These are phyloP conservation scores for Erodium texanum DNA, from an alignment of 441 rosid species.

Conservation along the genomic window DNA sequence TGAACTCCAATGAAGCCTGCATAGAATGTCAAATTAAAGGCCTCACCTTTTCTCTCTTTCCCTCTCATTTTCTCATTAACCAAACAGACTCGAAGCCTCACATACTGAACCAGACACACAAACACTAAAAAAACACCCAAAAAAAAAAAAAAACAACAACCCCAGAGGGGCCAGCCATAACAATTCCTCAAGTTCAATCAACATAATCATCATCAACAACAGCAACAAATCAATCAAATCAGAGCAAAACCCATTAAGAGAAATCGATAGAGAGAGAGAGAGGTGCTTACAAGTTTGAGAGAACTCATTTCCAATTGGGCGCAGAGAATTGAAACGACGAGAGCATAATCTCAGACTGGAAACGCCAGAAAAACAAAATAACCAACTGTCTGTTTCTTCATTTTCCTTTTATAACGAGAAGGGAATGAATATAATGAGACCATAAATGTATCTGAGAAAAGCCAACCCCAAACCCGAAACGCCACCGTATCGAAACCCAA, in stretches of 20 bases:
- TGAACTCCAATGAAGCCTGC: background rate
- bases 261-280: background rate
- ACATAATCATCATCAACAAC: background rate
- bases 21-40: too few relatives aligned
- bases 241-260: background rate
- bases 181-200: background rate
- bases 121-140: background rate
- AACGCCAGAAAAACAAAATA: background rate
- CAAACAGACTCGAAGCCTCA: background rate
- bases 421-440: background rate
- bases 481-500: background rate
- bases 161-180: background rate
- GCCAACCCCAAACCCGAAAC: background rate
- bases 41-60: background rate
- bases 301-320: slow-evolving; percentile 28
- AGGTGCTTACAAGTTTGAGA: slow-evolving; percentile 31
- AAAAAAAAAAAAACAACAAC: background rate
- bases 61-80: slow-evolving; percentile 9
- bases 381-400: background rate
- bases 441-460: background rate
- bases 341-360: background rate
- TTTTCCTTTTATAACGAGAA: background rate
- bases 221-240: background rate
- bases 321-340: background rate
- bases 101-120: background rate